These are phyloP conservation scores for Pythium brassicae DNA, from an alignment of 352 stramenopile genomes.

Conservation along the genomic window DNA sequence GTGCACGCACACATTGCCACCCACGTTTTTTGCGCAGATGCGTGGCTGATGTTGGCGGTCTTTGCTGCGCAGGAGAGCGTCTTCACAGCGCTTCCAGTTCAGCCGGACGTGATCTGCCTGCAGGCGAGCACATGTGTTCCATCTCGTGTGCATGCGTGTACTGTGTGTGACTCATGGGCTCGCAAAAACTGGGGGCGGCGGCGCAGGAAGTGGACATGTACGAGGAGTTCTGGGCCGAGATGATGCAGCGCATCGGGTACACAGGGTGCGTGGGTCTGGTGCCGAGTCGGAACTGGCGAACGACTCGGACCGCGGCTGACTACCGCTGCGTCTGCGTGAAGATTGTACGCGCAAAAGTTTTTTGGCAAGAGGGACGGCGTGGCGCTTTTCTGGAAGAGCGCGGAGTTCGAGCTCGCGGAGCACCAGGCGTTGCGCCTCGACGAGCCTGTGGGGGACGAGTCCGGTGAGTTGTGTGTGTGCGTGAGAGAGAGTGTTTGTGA, in stretches of 20 bases:
- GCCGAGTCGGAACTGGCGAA: too few relatives aligned
- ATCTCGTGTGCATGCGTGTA: not conserved
- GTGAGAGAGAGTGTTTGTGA: too few relatives aligned
- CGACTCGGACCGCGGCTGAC: not conserved
- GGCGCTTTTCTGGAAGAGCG: constrained; percentile 66
- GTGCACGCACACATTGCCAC: not conserved
- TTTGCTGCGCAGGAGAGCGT: constrained; percentile 33
- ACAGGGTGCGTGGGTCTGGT: constrained; percentile 30
- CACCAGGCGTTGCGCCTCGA: constrained; percentile 46
- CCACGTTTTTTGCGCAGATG: not conserved
- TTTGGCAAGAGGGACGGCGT: constrained; percentile 60
- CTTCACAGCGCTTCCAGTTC: constrained; percentile 53
- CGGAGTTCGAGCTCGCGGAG: constrained; percentile 38
- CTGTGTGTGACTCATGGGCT: not conserved
- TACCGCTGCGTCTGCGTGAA: constrained; percentile 9
- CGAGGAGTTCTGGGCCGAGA: constrained; percentile 55
- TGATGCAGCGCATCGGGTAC: constrained; percentile 63
- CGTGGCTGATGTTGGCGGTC: not conserved
- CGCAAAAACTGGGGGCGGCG: too few relatives aligned
- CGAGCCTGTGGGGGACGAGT: constrained; percentile 42
- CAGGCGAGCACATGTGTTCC: constrained; percentile 32
- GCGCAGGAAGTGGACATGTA: constrained; percentile 77
- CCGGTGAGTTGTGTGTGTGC: constrained; percentile 20
- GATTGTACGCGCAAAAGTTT: constrained; percentile 71
- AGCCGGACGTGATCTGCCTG: constrained; percentile 69